Evolutionary conservation across 2,329 filamentous ascomycete genomes (phyloP).

Genomic region (Talaromyces verruculosus): DNA sequence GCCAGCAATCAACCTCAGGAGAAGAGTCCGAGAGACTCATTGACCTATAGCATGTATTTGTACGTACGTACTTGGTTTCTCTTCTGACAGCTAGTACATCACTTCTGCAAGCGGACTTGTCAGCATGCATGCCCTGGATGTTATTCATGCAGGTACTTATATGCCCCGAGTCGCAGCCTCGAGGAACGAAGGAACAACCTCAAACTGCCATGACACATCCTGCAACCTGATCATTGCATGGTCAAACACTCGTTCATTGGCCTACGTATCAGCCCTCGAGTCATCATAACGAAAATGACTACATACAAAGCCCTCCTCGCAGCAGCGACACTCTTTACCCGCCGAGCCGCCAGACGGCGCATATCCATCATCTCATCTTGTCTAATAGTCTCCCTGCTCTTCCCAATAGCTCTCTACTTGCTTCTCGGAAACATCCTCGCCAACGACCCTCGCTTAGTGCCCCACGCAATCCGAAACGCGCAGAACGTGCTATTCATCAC

Average conservation of each 20-base stretch:
- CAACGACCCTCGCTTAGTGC: conserved; percentile 39
- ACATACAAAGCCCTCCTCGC: conserved; percentile 15
- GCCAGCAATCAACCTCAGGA: no score
- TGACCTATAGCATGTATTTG: neutral
- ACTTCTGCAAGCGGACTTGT: neutral
- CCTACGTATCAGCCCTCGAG: neutral
- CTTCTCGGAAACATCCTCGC: conserved; percentile 40
- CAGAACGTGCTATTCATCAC: conserved; percentile 43
- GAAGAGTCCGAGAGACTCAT: neutral
- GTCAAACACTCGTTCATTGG: neutral
- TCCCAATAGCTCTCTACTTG: conserved; percentile 38
- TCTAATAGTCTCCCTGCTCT: conserved; percentile 15
- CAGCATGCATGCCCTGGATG: neutral
- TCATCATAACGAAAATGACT: conserved; percentile 21
- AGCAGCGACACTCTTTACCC: conserved; percentile 19
- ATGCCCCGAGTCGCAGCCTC: neutral
- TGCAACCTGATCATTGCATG: neutral
- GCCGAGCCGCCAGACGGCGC: conserved; percentile 15
- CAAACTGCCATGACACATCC: neutral
- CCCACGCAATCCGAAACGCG: conserved; percentile 35
- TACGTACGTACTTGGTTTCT: neutral
- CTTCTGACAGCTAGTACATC: neutral
- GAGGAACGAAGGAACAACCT: neutral
- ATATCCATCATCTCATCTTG: conserved; percentile 10
- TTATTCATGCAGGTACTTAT: neutral